Evolutionary conservation across 2,329 filamentous ascomycete species (phyloP), one percentile per base, ranked within the genome.

Genomic region (Nigrograna mackinnonii): DNA sequence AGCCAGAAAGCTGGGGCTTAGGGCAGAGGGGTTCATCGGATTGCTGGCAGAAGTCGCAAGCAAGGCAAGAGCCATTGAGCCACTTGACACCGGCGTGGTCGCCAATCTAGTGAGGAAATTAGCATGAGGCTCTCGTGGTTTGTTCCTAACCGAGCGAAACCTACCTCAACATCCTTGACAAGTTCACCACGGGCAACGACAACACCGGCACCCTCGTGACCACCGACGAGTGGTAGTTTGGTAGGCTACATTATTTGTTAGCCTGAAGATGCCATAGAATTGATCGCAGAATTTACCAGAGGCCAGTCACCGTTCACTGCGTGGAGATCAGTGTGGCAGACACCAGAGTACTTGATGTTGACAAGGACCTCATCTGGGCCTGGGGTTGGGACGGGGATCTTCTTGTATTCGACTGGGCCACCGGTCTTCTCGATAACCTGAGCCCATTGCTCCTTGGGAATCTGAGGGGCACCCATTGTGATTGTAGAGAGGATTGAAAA

Each of bases 261-360:
- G 54, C n/a, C n/a, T n/a, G n/a, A 3, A 36, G 19, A 22, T 6
- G 21, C 30, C 21, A 35, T 18, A 11, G 12, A 35, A 28, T 18
- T 36, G 26, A 33, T 19, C 22, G 14, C 16, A n/a, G 13, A 41
- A 21, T 58, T 47, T 44, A 67, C 64, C 38, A 96, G 72, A 38
- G 91, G 91, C 91, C 91, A 96, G 76, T 96, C 91, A 44, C 91
- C 91, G 52, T 89, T 87, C 72, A 92, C 80, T 58, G 89, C 89
- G 66, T 86, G 83, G 3, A 85, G 79, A 69, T 95, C 89, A 24
- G 90, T 95, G 77, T 95, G 90, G 79, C 90, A 95, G 56, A 95
- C 90, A 66, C 90, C 90, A 20, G 86, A 88, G 79, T 83, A 95
- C 71, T 91, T 91, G 79, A 95, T 82, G 74, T 95, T 92, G 74